These are phyloP conservation scores for Penicillium parvum DNA, from an alignment of 495 filamentous ascomycete genomes.

Conservation along the genomic window DNA sequence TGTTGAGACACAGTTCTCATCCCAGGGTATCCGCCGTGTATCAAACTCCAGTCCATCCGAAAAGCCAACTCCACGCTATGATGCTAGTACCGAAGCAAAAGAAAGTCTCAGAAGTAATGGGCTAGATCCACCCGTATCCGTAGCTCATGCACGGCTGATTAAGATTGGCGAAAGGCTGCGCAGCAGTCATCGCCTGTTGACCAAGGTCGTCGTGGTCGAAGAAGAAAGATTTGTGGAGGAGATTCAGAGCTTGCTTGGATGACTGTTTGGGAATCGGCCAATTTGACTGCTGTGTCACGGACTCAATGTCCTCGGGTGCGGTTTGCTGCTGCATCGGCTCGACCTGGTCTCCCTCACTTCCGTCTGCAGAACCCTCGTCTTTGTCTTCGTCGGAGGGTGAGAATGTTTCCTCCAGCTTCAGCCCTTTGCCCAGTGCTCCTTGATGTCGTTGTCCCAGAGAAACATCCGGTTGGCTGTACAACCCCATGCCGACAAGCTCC, in stretches of 20 bases:
- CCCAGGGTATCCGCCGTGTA: conserved; percentile 32
- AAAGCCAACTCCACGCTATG: conserved; percentile 37
- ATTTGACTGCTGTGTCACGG: conserved; percentile 8
- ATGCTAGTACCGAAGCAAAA: conserved; percentile 19
- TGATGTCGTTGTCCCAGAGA: conserved; percentile 44
- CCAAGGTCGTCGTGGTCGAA: conserved; percentile 39
- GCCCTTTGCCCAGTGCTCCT: conserved; percentile 56
- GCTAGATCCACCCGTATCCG: conserved; percentile 41
- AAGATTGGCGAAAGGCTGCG: conserved; percentile 29
- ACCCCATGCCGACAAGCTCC: conserved; percentile 76
- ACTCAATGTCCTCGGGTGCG: conserved; percentile 1
- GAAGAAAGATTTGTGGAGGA: conserved; percentile 46
- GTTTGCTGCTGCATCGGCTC: conserved; percentile 11
- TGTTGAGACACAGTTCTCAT: conserved; percentile 15
- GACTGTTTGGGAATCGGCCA: conserved; percentile 24
- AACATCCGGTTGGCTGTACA: conserved; percentile 66
- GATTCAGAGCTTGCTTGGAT: conserved; percentile 28
- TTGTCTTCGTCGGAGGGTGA: conserved; percentile 66
- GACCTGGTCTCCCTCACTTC: conserved; percentile 33
- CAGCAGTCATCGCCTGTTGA: conserved; percentile 25
- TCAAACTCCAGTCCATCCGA: conserved; percentile 14
- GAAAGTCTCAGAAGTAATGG: conserved; percentile 4
- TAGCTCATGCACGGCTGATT: conserved; percentile 39
- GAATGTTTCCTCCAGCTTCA: conserved; percentile 83
- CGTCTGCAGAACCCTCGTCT: conserved; percentile 47